Evolutionary conservation across 306 rosid species (phyloP).

Genomic region (Cucurbita pepo): DNA sequence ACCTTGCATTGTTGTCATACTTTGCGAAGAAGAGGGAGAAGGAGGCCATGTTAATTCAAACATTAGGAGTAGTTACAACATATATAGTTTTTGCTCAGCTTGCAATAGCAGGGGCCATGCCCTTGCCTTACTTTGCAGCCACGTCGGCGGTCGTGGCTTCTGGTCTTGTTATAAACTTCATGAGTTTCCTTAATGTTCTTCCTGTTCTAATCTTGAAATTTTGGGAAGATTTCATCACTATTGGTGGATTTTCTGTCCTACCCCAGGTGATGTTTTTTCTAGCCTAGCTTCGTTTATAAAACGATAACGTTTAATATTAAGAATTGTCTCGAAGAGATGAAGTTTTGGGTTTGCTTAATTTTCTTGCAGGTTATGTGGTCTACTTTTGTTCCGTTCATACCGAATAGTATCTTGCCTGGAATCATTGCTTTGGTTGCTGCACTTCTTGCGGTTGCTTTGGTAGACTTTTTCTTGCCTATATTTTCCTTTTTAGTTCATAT

Average conservation of each 20-base stretch:
- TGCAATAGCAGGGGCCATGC: constrained; percentile 76
- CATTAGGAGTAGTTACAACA: constrained; percentile 52
- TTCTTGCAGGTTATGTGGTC: constrained; percentile 87
- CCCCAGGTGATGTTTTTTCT: constrained; percentile 47
- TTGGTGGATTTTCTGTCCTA: constrained; percentile 76
- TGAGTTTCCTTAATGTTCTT: constrained; percentile 50
- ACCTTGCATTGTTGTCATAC: constrained; percentile 72
- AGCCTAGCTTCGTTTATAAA: background rate
- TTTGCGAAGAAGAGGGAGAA: constrained; percentile 80
- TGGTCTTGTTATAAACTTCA: constrained; percentile 65
- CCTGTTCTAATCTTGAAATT: constrained; percentile 43
- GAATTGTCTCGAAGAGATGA: background rate
- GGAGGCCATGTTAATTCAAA: constrained; percentile 72
- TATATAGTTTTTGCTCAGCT: constrained; percentile 57
- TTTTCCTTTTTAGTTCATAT: background rate
- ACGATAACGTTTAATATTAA: background rate
- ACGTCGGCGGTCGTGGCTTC: constrained; percentile 46
- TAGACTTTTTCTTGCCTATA: constrained; percentile 10
- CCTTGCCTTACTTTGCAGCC: constrained; percentile 45
- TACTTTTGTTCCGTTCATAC: constrained; percentile 84
- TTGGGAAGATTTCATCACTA: constrained; percentile 81
- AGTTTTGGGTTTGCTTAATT: constrained; percentile 9
- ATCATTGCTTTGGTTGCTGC: constrained; percentile 43
- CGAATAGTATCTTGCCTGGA: constrained; percentile 77
- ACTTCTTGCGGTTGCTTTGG: constrained; percentile 34